Evolutionary conservation across 2,329 filamentous ascomycete species (phyloP), one percentile per base, ranked within the genome.

Genomic region (Paecilomyces dactylethromorphus): DNA sequence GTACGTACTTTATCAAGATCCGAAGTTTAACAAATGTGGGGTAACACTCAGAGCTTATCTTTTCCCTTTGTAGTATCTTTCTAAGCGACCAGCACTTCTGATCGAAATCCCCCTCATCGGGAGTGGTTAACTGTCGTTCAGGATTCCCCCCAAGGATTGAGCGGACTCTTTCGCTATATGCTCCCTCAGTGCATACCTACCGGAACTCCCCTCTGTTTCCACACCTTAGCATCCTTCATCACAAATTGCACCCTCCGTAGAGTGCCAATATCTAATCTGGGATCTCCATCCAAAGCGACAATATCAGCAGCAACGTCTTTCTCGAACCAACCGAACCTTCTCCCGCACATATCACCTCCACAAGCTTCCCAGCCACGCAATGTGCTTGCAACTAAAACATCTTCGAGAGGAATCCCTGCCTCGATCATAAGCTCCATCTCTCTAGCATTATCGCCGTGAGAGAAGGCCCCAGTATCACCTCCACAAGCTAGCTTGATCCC

Each of bases 281-380:
- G 76, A 62, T 83, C 78, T 0, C 73, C 68, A 1, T 77, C 71
- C 11, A 84, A 60, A 0, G 80, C 81, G 54, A 84, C 74, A 11
- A 84, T 75, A 68, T 84, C 82, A 0, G 82, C 82, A 8, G 78
- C 70, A 45, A 71, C 76, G 0, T 81, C 82, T 55, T 76, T 67
- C 55, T 79, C 80, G 26, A 84, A 66, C 70, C 76, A 80, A 1
- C 83, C 83, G 65, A 85, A 85, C 21, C 74, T 70, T 56, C 76
- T 74, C 0, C 82, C 82, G 59, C 78, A 82, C 54, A 76, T 71
- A 33, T 84, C 79, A 2, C 74, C 77, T 0, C 83, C 82, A 60
- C 83, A 85, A 6, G 81, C 76, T 59, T 83, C 77, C 82, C 82
- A 85, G 0, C 83, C 83, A 22, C 76, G 77, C 2, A 84, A 62